Evolutionary conservation across 139 green algal species (phyloP), one percentile per base, ranked within the genome.

Genomic region (Chlamydomonas applanata): DNA sequence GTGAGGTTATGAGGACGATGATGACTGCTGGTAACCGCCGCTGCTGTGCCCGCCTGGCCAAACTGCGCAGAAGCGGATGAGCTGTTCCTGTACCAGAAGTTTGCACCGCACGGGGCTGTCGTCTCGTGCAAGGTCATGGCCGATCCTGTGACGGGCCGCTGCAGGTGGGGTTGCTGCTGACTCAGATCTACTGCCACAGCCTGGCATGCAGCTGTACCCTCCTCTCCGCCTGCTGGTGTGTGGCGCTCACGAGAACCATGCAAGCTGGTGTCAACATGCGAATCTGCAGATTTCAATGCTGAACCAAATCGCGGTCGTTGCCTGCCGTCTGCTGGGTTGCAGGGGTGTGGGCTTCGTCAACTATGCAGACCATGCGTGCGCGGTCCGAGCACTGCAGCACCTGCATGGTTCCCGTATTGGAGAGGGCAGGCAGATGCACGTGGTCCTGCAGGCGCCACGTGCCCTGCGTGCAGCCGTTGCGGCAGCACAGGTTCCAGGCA

Each of bases 311-410:
- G 40, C 40, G 11, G 11, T 19, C 7, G 40, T 11, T 49, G 40
- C 40, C 11, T 11, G 40, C 11, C 7, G 7, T 49, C 40, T 49
- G 40, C 11, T 7, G 7, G 24, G n/a, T n/a, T 87, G 85, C 66
- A 83, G 74, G 57, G 88, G 88, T 25, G 81, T 93, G 1, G 88
- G 86, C 9, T 93, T 93, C 71, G 85, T 93, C 34, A 93, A 91
- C 74, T 93, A 86, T 66, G 65, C 36, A 5, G 79, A 85, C 63
- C 49, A 29, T 0, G 59, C 77, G 25, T 74, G 69, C 0, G 89
- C 86, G 14, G 36, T 65, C 20, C 63, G 57, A 30, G 86, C 86
- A 2, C 69, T 89, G n/a, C 62, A 82, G 29, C 54, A 73, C 22
- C 73, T 92, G 79, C 80, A 87, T 56, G 85, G 85, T 57, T 68